Evolutionary conservation across 2,329 filamentous ascomycete species (phyloP), one percentile per base, ranked within the genome.

Genomic region (Coniochaeta hoffmannii): DNA sequence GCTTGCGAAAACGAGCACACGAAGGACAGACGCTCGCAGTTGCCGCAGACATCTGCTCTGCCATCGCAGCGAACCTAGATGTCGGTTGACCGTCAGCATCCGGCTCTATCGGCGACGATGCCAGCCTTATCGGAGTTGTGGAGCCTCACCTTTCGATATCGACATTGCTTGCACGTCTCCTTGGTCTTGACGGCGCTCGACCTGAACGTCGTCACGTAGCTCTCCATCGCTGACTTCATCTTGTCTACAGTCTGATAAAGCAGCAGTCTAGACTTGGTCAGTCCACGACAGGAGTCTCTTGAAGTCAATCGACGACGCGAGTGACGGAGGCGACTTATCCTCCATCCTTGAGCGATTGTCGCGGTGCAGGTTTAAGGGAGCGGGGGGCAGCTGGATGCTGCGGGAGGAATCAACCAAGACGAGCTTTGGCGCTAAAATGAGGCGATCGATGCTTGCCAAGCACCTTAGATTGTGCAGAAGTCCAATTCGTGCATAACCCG

Each of bases 11-110:
- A 68, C 14, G 69, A 71, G 54, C 69, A 71, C 32, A 64, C 63
- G 55, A 70, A 68, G 9, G 62, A 61, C 7, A 71, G 54, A 26
- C 69, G 67, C 38, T 66, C 61, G 56, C 69, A 71, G 55, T 70
- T 70, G 1, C 64, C 60, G 50, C 68, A 71, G 24, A 63, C 54
- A 12, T 62, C 59, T 30, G 59, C 62, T 14, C 64, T 59, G 19
- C 66, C 68, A 53, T 71, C 68, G 53, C 69, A 71, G 46, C 60
- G 62, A 36, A 65, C 63, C 60, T 61, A 46, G 32, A 38, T 31
- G 28, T 8, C 15, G 51, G 41, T 46, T 46, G 41, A 6, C 5
- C 3, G 12, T 53, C 12, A 44, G 49, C 12, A 32, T 17, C 46
- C 54, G 50, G 17, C 12, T 35, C n/a, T 12, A 17, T 32, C 49